phyloP scores from a whole-genome alignment of 2,329 filamentous ascomycete genomes.

The Sporothrix dimorphospora region DNA sequence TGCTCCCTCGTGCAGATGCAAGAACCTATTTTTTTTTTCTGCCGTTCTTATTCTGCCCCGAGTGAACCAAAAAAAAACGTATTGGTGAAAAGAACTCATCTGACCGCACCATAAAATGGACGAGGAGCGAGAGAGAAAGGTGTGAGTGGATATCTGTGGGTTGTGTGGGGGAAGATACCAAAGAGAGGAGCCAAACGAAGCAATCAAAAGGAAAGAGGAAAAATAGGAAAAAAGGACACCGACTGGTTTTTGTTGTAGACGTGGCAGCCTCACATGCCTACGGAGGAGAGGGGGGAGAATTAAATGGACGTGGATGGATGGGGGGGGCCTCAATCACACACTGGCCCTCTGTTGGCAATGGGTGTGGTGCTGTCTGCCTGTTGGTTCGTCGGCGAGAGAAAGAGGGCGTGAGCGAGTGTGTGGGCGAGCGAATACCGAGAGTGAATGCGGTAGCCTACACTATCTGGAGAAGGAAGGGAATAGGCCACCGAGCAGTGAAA shows the following conservation, averaged over 20 bases:
- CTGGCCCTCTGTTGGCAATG: background rate
- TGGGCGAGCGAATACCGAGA: background rate
- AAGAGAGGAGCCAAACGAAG: background rate
- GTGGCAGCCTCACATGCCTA: constrained; percentile 13
- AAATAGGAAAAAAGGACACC: background rate
- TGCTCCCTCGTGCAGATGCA: background rate
- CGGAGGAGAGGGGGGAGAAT: background rate
- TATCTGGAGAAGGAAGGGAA: background rate
- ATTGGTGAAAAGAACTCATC: background rate
- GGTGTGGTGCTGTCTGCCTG: background rate
- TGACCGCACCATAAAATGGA: background rate
- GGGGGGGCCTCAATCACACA: constrained; percentile 12
- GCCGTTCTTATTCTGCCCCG: constrained; percentile 13
- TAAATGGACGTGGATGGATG: background rate
- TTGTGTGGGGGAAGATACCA: constrained; percentile 8
- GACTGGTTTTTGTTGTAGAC: background rate
- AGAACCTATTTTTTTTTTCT: background rate
- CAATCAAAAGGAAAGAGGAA: background rate
- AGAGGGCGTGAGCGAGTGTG: background rate
- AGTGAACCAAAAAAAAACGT: background rate
- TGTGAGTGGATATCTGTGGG: constrained; percentile 8
- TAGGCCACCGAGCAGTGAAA: constrained; percentile 1
- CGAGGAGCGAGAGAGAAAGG: background rate
- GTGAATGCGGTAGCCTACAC: constrained; percentile 2
- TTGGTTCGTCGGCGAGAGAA: background rate